phyloP scores from a whole-genome alignment of 2,329 filamentous ascomycete species.

The Diaporthe destruens region DNA sequence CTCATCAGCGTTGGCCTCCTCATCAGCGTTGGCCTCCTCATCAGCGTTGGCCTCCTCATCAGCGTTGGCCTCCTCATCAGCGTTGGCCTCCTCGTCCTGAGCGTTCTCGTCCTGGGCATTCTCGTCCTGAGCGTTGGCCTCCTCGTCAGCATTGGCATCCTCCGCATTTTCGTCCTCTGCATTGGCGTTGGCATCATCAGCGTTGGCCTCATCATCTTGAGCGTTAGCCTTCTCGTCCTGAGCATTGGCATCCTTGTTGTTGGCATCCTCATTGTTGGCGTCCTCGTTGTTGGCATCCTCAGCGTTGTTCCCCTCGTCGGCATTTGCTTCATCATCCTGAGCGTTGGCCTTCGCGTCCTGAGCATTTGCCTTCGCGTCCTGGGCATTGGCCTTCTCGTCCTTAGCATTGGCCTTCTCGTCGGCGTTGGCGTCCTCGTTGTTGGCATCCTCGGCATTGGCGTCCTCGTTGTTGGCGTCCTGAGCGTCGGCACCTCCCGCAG shows the following conservation, averaged over 20 bases:
- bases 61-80: neutral
- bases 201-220: neutral
- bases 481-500: neutral
- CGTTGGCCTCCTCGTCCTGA: neutral
- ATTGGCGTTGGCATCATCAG: neutral
- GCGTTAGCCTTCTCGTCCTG: neutral
- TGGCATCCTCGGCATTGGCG: neutral
- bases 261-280: neutral
- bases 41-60: neutral
- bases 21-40: neutral
- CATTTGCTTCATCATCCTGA: neutral
- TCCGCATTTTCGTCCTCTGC: neutral
- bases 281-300: conserved; percentile 28
- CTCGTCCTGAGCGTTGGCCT: neutral
- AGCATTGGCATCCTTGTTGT: neutral
- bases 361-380: neutral
- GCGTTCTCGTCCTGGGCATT: neutral
- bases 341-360: neutral
- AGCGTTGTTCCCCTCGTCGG: neutral
- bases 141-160: conserved; percentile 26
- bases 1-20: conserved; percentile 24
- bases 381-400: neutral
- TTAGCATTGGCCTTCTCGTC: neutral
- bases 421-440: conserved; percentile 25
- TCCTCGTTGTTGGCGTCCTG: conserved; percentile 22